These are phyloP conservation scores for Sporothrix schenckii DNA, from an alignment of 2,329 filamentous ascomycete genomes.

Conservation along the genomic window DNA sequence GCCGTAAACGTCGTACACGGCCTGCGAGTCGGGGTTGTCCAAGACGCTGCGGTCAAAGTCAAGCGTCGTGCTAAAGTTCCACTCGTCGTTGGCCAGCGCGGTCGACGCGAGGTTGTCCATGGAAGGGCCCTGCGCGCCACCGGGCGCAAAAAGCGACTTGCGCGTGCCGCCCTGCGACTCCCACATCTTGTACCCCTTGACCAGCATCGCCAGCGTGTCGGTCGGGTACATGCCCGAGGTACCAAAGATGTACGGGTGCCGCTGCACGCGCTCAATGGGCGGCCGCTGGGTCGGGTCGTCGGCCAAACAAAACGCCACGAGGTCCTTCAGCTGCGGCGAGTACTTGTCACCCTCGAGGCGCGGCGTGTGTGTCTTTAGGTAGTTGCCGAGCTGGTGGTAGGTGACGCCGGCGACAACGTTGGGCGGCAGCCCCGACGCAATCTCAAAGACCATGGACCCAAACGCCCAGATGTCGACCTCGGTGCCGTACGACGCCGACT, in stretches of 20 bases:
- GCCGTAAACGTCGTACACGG: conserved; percentile 62
- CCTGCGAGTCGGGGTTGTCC: conserved; percentile 57
- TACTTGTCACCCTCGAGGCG: conserved; percentile 72
- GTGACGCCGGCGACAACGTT: conserved; percentile 62
- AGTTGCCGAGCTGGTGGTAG: conserved; percentile 56
- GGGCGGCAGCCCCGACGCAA: conserved; percentile 76
- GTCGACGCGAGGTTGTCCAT: conserved; percentile 48
- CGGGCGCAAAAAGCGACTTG: conserved; percentile 63
- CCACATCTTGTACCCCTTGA: conserved; percentile 74
- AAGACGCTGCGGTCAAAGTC: conserved; percentile 64
- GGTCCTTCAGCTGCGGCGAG: conserved; percentile 67
- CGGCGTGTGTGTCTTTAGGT: conserved; percentile 65
- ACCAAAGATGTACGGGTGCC: conserved; percentile 68
- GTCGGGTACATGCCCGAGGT: conserved; percentile 67
- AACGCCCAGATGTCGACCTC: conserved; percentile 85
- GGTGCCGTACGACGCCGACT: conserved; percentile 65
- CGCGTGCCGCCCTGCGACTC: conserved; percentile 73
- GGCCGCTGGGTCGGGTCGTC: conserved; percentile 70
- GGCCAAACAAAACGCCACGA: conserved; percentile 73
- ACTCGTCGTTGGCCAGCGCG: conserved; percentile 60
- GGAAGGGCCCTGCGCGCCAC: conserved; percentile 57
- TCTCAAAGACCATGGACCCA: conserved; percentile 78
- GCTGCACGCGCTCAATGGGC: conserved; percentile 68
- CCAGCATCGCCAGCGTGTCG: conserved; percentile 63
- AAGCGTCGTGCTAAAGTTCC: conserved; percentile 68